These are phyloP conservation scores for Inga laurina DNA, from an alignment of 306 rosid species.

Conservation along the genomic window DNA sequence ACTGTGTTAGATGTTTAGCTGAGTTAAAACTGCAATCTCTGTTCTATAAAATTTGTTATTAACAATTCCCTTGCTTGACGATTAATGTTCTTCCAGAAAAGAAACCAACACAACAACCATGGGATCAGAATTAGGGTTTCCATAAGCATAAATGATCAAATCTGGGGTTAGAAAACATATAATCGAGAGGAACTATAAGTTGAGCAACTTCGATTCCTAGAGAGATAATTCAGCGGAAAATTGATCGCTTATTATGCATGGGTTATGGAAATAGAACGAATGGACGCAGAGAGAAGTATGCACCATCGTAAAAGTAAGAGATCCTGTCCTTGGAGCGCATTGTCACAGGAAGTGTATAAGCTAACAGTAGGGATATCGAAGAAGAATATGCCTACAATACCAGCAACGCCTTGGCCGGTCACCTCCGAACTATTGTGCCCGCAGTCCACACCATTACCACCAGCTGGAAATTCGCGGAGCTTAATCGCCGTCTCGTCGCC, in stretches of 20 bases:
- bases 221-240: background rate
- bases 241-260: background rate
- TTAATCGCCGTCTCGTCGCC: background rate
- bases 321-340: constrained; percentile 93
- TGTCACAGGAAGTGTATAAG: background rate
- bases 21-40: background rate
- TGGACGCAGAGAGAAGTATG: background rate
- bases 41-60: constrained; percentile 1
- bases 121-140: constrained; percentile 42
- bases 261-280: background rate
- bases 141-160: background rate
- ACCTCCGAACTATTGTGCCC: background rate
- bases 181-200: background rate
- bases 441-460: background rate
- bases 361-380: background rate
- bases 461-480: background rate
- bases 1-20: background rate
- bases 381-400: constrained; percentile 3
- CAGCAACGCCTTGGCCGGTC: constrained; percentile 27
- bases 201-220: background rate
- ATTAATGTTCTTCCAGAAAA: background rate
- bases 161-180: background rate
- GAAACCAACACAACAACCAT: background rate
- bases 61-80: background rate
- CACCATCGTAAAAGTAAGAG: constrained; percentile 95